Percentiles rank a stretch among this genome's conserved stretches.
Evolutionary conservation across 2,329 filamentous ascomycete genomes (phyloP).

Genomic region (Phoma sp.): DNA sequence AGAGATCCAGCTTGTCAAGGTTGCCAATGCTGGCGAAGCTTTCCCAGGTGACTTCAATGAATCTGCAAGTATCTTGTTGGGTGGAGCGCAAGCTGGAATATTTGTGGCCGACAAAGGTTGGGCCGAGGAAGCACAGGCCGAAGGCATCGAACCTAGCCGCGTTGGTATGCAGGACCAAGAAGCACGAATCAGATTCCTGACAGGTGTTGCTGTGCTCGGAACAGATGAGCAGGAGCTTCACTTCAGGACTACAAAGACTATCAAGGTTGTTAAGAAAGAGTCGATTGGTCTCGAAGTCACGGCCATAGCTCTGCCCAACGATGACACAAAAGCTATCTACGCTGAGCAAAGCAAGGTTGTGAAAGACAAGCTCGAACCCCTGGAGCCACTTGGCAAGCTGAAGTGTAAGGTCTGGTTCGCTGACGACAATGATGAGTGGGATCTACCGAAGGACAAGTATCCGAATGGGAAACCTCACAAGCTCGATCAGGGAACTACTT

Average conservation of each 20-base stretch:
- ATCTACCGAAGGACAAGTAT: slow-evolving; percentile 44
- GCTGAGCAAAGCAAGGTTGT: slow-evolving; percentile 38
- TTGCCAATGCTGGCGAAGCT: slow-evolving; percentile 56
- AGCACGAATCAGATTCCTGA: slow-evolving; percentile 58
- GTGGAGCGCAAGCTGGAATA: slow-evolving; percentile 56
- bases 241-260: slow-evolving; percentile 22
- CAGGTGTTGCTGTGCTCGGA: slow-evolving; percentile 57
- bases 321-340: slow-evolving; percentile 57
- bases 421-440: slow-evolving; percentile 48
- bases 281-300: slow-evolving; percentile 48
- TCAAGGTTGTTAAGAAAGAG: slow-evolving; percentile 30
- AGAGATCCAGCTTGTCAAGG: slow-evolving; percentile 68
- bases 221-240: slow-evolving; percentile 49
- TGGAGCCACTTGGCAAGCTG: slow-evolving; percentile 61
- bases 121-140: slow-evolving; percentile 40
- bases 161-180: slow-evolving; percentile 53
- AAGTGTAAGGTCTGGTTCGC: slow-evolving; percentile 58
- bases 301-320: slow-evolving; percentile 56
- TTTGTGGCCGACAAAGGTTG: slow-evolving; percentile 53
- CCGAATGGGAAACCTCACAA: slow-evolving; percentile 27
- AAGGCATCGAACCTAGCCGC: slow-evolving; percentile 23
- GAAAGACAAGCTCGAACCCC: slow-evolving; percentile 52
- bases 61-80: slow-evolving; percentile 73
- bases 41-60: slow-evolving; percentile 82
- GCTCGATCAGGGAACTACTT: slow-evolving; percentile 47